Evolutionary conservation across 2,329 filamentous ascomycete species (phyloP), one percentile per base, ranked within the genome.

Genomic region (Dactylellina cionopaga): DNA sequence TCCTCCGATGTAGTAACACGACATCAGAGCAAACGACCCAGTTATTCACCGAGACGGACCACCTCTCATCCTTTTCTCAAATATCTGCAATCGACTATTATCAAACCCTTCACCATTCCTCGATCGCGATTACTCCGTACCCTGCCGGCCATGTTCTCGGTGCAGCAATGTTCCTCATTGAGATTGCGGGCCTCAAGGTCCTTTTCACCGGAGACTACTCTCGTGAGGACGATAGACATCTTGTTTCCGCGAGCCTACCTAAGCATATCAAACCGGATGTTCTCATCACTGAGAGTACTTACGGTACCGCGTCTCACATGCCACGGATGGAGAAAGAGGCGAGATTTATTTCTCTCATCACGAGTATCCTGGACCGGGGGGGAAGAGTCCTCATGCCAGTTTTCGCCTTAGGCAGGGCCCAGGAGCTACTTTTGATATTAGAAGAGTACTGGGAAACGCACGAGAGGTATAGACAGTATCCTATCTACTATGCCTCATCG

Each of bases 81-180:
- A 99, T 99, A 78, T 94, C 99, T 80, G 94, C 95, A 10, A 97
- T 99, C 78, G 94, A 97, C 80, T 99, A 97, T 82, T 91, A 98
- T 80, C 98, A 95, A 5, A 99, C 95, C 5, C 94, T 99, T 78
- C 97, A 93, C 6, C 94, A 98, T 75, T 95, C 94, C 31, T 96
- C 92, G 35, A 96, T 99, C 76, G 90, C 92, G 59, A 96, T 99
- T 77, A 99, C 95, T 0, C 95, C 95, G 13, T 98, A 96, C 77
- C 95, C 96, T 2, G 95, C 95, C 5, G 95, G 95, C 22, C 95
- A 99, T 83, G 95, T 99, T n/a, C 86, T 99, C 7, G 95, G 95
- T 37, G 95, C 95, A 10, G 95, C 95, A 77, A 99, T 99, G 95
- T 99, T 96, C 76, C 86, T 98, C 31, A 92, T 99, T 76, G 94